Evolutionary conservation across 2,329 filamentous ascomycete genomes (phyloP).

Genomic region (Periconia macrospinosa): DNA sequence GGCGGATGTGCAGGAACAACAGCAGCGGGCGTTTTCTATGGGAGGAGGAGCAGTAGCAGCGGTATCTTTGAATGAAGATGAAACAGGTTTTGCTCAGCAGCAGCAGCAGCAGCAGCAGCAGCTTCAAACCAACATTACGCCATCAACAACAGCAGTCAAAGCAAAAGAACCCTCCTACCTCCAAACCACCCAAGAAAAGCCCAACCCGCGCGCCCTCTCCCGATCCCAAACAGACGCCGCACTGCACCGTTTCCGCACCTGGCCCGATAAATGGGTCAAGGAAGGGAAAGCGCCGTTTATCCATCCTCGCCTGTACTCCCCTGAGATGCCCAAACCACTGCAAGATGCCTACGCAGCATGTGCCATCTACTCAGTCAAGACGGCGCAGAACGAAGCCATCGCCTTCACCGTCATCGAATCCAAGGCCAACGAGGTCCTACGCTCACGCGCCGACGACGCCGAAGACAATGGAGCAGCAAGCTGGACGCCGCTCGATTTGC

Average conservation of each 20-base stretch:
- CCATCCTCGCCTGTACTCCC: conserved; percentile 11
- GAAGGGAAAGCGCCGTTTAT: conserved; percentile 16
- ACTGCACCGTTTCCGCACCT: conserved; percentile 18
- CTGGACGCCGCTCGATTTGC: conserved; percentile 8
- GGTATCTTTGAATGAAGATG: no score
- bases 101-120: no score
- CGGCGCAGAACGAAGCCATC: conserved; percentile 8
- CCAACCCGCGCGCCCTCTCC: conserved; percentile 3
- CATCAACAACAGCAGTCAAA: not conserved
- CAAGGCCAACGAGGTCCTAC: conserved; percentile 12
- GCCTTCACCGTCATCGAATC: conserved; percentile 13
- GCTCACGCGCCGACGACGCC: conserved; percentile 1
- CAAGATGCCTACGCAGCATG: conserved; percentile 18
- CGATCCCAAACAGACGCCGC: conserved; percentile 16
- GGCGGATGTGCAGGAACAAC: no score
- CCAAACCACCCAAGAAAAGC: not conserved
- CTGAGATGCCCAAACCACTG: conserved; percentile 8
- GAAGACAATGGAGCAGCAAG: no score
- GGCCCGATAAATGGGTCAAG: conserved; percentile 15
- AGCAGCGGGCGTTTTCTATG: no score
- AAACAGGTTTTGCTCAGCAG: no score
- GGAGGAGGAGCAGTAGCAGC: no score
- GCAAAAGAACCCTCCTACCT: not conserved
- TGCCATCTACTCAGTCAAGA: conserved; percentile 14
- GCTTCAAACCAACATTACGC: no score